Percentiles rank a stretch among this genome's conserved stretches.
These are phyloP conservation scores for Aspergillus bertholletiae DNA, from an alignment of 495 filamentous ascomycete species.

Conservation along the genomic window DNA sequence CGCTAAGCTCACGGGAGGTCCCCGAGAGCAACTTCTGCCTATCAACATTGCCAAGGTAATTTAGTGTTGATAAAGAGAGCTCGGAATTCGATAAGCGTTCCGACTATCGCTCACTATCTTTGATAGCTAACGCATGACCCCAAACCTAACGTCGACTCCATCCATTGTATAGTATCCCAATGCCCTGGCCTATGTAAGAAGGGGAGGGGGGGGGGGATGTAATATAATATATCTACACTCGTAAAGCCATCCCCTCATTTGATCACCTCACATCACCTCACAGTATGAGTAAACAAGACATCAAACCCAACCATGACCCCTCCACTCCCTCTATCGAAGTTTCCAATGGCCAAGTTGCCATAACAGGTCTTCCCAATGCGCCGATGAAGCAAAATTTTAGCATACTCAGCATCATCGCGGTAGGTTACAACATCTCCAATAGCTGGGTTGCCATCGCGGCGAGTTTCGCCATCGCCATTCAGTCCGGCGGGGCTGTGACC, in stretches of 20 bases:
- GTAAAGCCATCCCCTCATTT: background rate
- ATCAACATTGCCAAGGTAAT: background rate
- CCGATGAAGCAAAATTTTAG: conserved; percentile 23
- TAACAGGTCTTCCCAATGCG: conserved; percentile 12
- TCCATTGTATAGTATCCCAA: background rate
- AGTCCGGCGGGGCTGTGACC: conserved; percentile 27
- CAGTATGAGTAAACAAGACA: conserved; percentile 11
- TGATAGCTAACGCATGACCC: background rate
- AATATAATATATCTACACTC: background rate
- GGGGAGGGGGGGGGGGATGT: background rate
- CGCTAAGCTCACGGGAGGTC: too few species aligned
- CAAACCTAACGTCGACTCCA: background rate
- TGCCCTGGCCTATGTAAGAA: too few species aligned
- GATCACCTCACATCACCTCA: background rate
- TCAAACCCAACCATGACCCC: conserved; percentile 7
- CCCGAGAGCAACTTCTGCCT: too few species aligned
- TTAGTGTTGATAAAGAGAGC: background rate
- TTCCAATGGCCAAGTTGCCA: conserved; percentile 17
- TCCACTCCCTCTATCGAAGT: conserved; percentile 10
- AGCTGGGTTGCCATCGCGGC: conserved; percentile 31
- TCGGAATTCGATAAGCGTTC: conserved; percentile 16
- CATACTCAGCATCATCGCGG: conserved; percentile 27
- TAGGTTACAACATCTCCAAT: conserved; percentile 31
- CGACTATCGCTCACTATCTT: conserved; percentile 4
- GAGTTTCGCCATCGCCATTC: conserved; percentile 28